Conservation (phyloP, 1,139 yeast genomes). For the Yamadazyma pseudoaaseri region DNA sequence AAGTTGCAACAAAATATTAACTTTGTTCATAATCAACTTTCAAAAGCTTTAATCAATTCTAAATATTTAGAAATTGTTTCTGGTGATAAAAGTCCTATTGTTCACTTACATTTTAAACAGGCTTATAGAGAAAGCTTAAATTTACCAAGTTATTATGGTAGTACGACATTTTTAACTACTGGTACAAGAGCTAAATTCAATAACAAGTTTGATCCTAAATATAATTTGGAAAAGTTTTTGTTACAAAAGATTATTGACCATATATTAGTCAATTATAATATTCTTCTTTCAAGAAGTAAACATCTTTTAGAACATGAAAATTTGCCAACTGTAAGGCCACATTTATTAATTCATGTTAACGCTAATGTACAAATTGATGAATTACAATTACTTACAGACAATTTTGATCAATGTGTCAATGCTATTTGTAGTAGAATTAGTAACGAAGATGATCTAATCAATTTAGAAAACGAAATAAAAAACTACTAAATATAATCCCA, state of each 20-base stretch:
- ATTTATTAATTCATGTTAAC: constrained; percentile 61
- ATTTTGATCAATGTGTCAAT: constrained; percentile 18
- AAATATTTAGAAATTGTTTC: constrained; percentile 55
- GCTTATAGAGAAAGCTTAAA: constrained; percentile 40
- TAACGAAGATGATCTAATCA: constrained; percentile 5
- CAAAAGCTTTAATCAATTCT: constrained; percentile 19
- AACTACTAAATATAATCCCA: constrained; percentile 2
- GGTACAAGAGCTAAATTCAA: constrained; percentile 36
- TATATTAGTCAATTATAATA: constrained; percentile 47
- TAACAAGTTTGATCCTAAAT: constrained; percentile 40
- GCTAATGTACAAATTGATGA: constrained; percentile 56
- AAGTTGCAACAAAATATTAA: constrained; percentile 25
- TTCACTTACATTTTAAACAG: constrained; percentile 57
- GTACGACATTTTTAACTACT: constrained; percentile 33
- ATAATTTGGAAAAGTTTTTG: constrained; percentile 60
- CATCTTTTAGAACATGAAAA: constrained; percentile 72
- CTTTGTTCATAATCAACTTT: constrained; percentile 20
- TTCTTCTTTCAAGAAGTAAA: constrained; percentile 70
- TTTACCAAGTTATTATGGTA: constrained; percentile 51
- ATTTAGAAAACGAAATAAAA: constrained; percentile 9
- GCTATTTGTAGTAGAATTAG: constrained; percentile 16
- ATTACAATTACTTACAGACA: constrained; percentile 26
- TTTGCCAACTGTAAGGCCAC: constrained; percentile 69
- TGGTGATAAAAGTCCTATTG: constrained; percentile 58
- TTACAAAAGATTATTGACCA: constrained; percentile 63